These are phyloP conservation scores for Lactifluus echinatus DNA, from an alignment of 768 basidiomycete species.

Conservation along the genomic window DNA sequence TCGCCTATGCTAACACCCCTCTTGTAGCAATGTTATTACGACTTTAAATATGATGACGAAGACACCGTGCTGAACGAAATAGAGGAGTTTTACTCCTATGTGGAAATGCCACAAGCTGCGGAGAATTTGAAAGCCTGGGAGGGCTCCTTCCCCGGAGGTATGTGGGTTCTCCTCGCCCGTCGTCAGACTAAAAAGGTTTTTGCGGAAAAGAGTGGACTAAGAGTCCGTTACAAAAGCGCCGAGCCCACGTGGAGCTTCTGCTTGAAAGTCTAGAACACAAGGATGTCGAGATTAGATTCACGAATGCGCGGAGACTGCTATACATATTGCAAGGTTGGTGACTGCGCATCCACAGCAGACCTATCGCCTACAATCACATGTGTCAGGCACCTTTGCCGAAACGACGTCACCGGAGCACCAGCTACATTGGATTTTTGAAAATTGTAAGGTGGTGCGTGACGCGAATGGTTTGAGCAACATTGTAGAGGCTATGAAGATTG, in stretches of 20 bases:
- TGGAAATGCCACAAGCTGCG: constrained; percentile 85
- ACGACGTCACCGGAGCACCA: constrained; percentile 90
- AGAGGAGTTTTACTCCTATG: constrained; percentile 96
- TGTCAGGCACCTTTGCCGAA: constrained; percentile 79
- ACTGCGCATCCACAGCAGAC: constrained; percentile 2
- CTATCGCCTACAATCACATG: constrained; percentile 1
- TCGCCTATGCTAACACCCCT: constrained; percentile 5
- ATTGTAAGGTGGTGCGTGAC: constrained; percentile 75
- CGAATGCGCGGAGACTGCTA: constrained; percentile 76
- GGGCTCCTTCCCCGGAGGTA: constrained; percentile 72
- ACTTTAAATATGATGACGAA: constrained; percentile 93
- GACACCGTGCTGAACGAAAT: constrained; percentile 94
- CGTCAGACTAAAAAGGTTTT: constrained; percentile 18
- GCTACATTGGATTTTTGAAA: constrained; percentile 91
- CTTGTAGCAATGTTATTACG: constrained; percentile 72
- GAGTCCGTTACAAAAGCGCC: constrained; percentile 50
- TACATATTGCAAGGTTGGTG: constrained; percentile 83
- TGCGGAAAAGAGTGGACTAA: constrained; percentile 69
- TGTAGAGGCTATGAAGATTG: constrained; percentile 84
- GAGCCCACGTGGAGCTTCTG: constrained; percentile 66
- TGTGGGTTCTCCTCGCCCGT: constrained; percentile 22
- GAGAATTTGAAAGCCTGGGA: constrained; percentile 87
- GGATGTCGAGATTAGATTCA: constrained; percentile 76
- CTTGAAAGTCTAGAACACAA: constrained; percentile 85
- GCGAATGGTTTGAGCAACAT: constrained; percentile 79